These are phyloP conservation scores for Magnolia officinalis DNA, from an alignment of 164 flowering plant genomes.

Conservation along the genomic window DNA sequence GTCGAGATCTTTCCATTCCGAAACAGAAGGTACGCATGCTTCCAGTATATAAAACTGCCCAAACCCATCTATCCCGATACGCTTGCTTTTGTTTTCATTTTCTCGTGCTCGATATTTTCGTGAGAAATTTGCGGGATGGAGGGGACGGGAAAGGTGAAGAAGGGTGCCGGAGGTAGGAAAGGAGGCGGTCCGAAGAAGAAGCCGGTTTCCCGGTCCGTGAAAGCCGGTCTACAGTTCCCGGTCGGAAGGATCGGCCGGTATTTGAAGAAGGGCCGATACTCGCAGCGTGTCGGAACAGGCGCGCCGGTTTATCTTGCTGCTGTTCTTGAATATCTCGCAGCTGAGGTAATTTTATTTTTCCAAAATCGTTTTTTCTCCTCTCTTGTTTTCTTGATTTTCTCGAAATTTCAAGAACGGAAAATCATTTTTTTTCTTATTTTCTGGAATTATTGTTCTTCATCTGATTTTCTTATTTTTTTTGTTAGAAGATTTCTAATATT, in stretches of 20 bases:
- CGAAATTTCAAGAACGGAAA: background rate
- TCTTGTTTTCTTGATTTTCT: background rate
- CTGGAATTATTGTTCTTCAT: background rate
- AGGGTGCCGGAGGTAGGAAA: constrained; percentile 31
- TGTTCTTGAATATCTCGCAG: constrained; percentile 64
- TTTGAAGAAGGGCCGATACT: constrained; percentile 31
- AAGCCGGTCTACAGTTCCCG: constrained; percentile 35
- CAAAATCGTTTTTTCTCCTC: background rate
- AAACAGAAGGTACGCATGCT: background rate
- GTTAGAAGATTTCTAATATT: background rate
- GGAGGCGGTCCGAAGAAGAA: constrained; percentile 38
- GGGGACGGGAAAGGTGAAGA: constrained; percentile 22
- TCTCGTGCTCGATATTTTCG: background rate
- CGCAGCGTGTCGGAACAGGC: constrained; percentile 63
- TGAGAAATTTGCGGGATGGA: constrained; percentile 24
- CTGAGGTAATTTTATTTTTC: constrained; percentile 38
- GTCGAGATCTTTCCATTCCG: background rate
- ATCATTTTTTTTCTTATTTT: background rate
- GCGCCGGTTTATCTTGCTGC: constrained; percentile 71
- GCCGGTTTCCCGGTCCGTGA: constrained; percentile 24
- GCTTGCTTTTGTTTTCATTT: background rate
- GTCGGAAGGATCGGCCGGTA: constrained; percentile 36
- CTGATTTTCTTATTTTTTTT: background rate
- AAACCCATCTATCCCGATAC: background rate
- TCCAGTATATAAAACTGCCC: background rate